Evolutionary conservation across 768 basidiomycete species (phyloP).

Genomic region (Chalciporus pseudorubinellus): DNA sequence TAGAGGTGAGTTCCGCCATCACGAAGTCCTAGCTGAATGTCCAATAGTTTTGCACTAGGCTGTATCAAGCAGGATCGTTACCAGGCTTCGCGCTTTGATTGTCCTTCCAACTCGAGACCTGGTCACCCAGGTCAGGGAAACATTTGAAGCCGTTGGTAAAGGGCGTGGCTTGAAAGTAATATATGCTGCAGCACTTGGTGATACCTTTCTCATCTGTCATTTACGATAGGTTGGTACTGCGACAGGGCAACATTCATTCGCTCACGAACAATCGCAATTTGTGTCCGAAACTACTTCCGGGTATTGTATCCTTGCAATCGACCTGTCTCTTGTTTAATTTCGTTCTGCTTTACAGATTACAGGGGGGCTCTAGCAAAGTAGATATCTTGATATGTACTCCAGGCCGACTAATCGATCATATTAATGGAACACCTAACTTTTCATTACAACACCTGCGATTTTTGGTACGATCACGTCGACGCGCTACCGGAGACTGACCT

Average conservation of each 20-base stretch:
- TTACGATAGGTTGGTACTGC: constrained; percentile 63
- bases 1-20: constrained; percentile 56
- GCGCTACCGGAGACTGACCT: neutral
- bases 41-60: constrained; percentile 41
- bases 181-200: neutral
- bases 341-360: constrained; percentile 43
- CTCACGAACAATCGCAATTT: constrained; percentile 84
- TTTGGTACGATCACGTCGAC: constrained; percentile 53
- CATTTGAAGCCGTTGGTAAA: constrained; percentile 79
- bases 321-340: neutral
- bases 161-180: constrained; percentile 83
- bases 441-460: constrained; percentile 94
- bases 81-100: constrained; percentile 81
- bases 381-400: constrained; percentile 97
- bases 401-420: constrained; percentile 91
- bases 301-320: constrained; percentile 38
- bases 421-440: constrained; percentile 85
- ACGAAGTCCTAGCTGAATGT: neutral
- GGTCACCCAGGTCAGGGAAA: constrained; percentile 89
- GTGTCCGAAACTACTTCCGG: constrained; percentile 54
- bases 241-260: constrained; percentile 92
- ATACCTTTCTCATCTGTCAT: constrained; percentile 1
- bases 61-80: constrained; percentile 70
- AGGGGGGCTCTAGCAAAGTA: constrained; percentile 86
- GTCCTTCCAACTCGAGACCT: constrained; percentile 94